Conservation (phyloP, 2,329 filamentous ascomycete genomes). For the Emmonsia crescens region DNA sequence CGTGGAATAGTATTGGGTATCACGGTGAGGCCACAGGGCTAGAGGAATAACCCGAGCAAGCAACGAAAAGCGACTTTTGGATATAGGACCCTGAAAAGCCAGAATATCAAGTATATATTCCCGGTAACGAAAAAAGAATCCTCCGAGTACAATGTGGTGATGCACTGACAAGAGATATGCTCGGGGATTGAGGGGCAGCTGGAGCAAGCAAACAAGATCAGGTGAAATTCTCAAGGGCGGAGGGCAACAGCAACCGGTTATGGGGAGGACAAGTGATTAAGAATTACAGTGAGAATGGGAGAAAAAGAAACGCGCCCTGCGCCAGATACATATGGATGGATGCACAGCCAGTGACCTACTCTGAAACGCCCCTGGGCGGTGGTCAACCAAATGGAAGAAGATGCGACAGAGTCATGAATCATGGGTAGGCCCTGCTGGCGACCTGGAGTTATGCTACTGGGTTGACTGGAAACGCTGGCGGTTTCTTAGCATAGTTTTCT, state of each 20-base stretch:
- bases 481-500: neutral
- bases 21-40: neutral
- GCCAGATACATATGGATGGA: constrained; percentile 4
- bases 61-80: neutral
- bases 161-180: neutral
- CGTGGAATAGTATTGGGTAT: neutral
- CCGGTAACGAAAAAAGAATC: neutral
- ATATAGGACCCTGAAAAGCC: neutral
- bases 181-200: neutral
- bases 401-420: constrained; percentile 1
- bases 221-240: neutral
- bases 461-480: neutral
- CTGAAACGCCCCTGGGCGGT: constrained; percentile 3
- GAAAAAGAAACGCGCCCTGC: constrained; percentile 7
- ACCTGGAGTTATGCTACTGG: constrained; percentile 6
- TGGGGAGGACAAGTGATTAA: constrained; percentile 1
- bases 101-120: neutral
- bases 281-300: neutral
- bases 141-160: neutral
- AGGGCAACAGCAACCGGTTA: neutral
- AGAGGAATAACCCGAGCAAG: neutral
- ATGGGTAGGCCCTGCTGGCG: neutral
- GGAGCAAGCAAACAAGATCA: neutral
- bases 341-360: constrained; percentile 4
- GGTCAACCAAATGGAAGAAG: neutral